These are phyloP conservation scores for Microcos paniculata DNA, from an alignment of 345 rosid genomes.

Conservation along the genomic window DNA sequence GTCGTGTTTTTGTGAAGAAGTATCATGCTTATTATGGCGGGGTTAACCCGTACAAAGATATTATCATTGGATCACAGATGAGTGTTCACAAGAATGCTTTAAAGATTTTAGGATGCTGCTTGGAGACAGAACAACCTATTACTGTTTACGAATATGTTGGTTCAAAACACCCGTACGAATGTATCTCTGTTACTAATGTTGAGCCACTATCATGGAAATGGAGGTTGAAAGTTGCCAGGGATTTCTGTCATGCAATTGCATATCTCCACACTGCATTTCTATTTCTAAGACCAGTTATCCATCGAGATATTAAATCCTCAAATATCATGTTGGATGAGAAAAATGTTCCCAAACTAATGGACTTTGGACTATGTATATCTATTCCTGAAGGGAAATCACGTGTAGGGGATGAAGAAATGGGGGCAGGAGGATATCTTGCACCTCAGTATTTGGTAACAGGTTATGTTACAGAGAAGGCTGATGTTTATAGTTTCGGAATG, in stretches of 20 bases:
- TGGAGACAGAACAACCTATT: background rate
- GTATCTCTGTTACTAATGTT: background rate
- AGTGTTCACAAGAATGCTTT: no score
- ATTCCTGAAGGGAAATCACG: slow-evolving; percentile 29
- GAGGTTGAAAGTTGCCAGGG: slow-evolving; percentile 26
- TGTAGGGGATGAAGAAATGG: background rate
- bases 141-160: slow-evolving; percentile 19
- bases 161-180: slow-evolving; percentile 7
- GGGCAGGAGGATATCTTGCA: background rate
- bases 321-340: slow-evolving; percentile 2
- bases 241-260: slow-evolving; percentile 6
- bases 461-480: slow-evolving; percentile 20
- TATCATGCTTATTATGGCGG: background rate
- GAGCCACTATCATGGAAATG: slow-evolving; percentile 15
- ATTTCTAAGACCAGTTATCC: slow-evolving; percentile 19
- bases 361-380: background rate
- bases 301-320: background rate
- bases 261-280: slow-evolving; percentile 26
- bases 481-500: slow-evolving; percentile 24
- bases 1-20: slow-evolving; percentile 11
- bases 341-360: slow-evolving; percentile 11
- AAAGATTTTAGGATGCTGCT: no score
- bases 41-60: slow-evolving; percentile 6
- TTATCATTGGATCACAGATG: background rate
- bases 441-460: slow-evolving; percentile 12